Evolutionary conservation across 805 yeast genomes (phyloP).

Genomic region (Tetrapisispora taiwanensis): DNA sequence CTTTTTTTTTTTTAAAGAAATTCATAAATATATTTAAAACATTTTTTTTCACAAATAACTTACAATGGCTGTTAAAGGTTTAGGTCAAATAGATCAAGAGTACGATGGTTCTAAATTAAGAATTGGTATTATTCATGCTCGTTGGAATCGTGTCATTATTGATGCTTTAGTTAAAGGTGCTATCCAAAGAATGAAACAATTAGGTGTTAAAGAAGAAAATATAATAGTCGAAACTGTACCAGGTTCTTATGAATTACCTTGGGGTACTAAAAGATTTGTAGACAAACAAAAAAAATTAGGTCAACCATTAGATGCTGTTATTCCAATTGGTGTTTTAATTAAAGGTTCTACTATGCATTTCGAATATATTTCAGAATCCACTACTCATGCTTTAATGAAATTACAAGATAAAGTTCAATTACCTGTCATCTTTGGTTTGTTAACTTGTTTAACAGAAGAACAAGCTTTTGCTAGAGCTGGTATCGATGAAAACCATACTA

Average conservation of each 20-base stretch:
- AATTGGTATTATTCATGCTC: slow-evolving; percentile 86
- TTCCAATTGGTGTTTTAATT: slow-evolving; percentile 89
- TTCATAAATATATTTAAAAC: no score
- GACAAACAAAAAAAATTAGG: slow-evolving; percentile 35
- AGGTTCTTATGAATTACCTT: slow-evolving; percentile 91
- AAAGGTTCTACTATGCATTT: slow-evolving; percentile 98
- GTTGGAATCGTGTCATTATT: slow-evolving; percentile 82
- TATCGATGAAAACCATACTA: slow-evolving; percentile 44
- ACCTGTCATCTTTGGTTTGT: slow-evolving; percentile 88
- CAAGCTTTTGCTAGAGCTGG: slow-evolving; percentile 95
- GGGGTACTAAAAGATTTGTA: slow-evolving; percentile 50
- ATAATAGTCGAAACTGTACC: slow-evolving; percentile 82
- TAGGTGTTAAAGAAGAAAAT: slow-evolving; percentile 69
- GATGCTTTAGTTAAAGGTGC: slow-evolving; percentile 76
- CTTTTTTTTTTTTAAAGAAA: no score
- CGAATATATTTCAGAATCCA: slow-evolving; percentile 90
- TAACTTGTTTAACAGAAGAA: slow-evolving; percentile 87
- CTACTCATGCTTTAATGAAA: slow-evolving; percentile 74
- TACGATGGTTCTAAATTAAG: slow-evolving; percentile 62
- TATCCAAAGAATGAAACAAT: slow-evolving; percentile 40
- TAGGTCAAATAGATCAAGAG: slow-evolving; percentile 59
- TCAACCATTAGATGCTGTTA: slow-evolving; percentile 65
- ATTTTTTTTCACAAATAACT: no score
- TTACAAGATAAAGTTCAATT: slow-evolving; percentile 56
- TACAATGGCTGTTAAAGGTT: slow-evolving; percentile 67